phyloP scores from a whole-genome alignment of 2,329 filamentous ascomycete genomes.

The Allantophomopsis cytisporea region DNA sequence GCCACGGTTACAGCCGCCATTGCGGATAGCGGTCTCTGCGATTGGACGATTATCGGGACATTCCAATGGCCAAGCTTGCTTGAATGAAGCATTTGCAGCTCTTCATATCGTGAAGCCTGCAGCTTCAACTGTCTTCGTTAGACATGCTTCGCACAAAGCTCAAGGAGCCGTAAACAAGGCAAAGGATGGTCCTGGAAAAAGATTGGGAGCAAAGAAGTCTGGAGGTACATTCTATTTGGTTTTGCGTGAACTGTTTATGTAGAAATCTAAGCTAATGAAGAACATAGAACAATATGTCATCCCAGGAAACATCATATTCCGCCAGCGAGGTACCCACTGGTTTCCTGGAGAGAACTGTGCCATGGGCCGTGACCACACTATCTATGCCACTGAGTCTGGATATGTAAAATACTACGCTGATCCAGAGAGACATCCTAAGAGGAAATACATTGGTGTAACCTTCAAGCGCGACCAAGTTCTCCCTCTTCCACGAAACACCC shows the following conservation, averaged over 20 bases:
- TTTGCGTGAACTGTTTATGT: background rate
- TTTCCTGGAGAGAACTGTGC: slow-evolving; percentile 89
- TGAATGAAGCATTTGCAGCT: slow-evolving; percentile 16
- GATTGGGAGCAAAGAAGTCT: slow-evolving; percentile 86
- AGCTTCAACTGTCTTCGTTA: slow-evolving; percentile 10
- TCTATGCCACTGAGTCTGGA: slow-evolving; percentile 71
- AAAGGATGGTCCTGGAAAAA: slow-evolving; percentile 64
- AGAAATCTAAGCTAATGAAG: background rate
- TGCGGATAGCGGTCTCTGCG: slow-evolving; percentile 23
- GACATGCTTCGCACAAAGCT: slow-evolving; percentile 31
- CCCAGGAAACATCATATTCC: slow-evolving; percentile 95
- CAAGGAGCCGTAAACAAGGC: slow-evolving; percentile 59
- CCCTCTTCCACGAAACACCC: slow-evolving; percentile 61
- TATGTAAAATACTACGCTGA: slow-evolving; percentile 98
- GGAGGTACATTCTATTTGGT: slow-evolving; percentile 44
- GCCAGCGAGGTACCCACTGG: slow-evolving; percentile 90
- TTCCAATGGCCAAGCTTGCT: slow-evolving; percentile 6
- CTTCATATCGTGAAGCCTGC: slow-evolving; percentile 8
- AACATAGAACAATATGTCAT: slow-evolving; percentile 75
- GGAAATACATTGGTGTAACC: slow-evolving; percentile 89
- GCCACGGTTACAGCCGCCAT: slow-evolving; percentile 27
- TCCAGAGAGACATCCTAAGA: slow-evolving; percentile 64
- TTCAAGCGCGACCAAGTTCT: slow-evolving; percentile 73
- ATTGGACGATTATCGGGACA: slow-evolving; percentile 9
- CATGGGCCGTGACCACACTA: slow-evolving; percentile 93